phyloP scores from a whole-genome alignment of 2,329 filamentous ascomycete species.

The Cytospora paraplurivora region DNA sequence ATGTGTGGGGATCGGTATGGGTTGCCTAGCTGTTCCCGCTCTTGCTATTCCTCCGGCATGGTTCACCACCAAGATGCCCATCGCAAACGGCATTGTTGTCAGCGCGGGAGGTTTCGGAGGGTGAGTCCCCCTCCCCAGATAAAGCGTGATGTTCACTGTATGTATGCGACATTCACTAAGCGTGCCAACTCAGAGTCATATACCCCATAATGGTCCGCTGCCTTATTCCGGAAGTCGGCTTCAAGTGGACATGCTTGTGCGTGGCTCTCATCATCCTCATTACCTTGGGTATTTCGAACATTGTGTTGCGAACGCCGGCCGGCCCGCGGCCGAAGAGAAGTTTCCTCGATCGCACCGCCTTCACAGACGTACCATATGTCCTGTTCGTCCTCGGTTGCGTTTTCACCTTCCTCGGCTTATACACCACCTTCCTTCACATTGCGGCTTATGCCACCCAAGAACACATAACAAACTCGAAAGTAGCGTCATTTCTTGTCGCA shows the following conservation, averaged over 20 bases:
- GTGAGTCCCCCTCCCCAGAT: not conserved
- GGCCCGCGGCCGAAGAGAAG: slow-evolving; percentile 12
- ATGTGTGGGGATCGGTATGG: slow-evolving; percentile 42
- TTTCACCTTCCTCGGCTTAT: slow-evolving; percentile 28
- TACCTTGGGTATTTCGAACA: slow-evolving; percentile 24
- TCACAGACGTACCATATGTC: slow-evolving; percentile 28
- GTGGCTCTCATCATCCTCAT: slow-evolving; percentile 25
- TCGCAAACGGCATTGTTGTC: slow-evolving; percentile 39
- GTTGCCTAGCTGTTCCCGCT: slow-evolving; percentile 41
- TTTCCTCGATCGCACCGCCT: slow-evolving; percentile 25
- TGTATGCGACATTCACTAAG: not conserved
- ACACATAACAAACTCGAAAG: slow-evolving; percentile 11
- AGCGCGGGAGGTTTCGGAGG: slow-evolving; percentile 30
- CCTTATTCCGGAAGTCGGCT: slow-evolving; percentile 23
- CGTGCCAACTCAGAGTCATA: slow-evolving; percentile 10
- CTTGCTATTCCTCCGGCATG: slow-evolving; percentile 44
- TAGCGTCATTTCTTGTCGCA: slow-evolving; percentile 38
- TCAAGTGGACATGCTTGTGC: slow-evolving; percentile 19
- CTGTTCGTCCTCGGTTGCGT: slow-evolving; percentile 29
- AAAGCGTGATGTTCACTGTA: not conserved
- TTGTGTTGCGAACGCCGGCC: slow-evolving; percentile 17
- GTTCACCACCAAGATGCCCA: slow-evolving; percentile 39
- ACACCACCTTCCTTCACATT: slow-evolving; percentile 31
- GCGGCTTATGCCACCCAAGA: slow-evolving; percentile 23
- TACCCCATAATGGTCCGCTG: slow-evolving; percentile 28